Evolutionary conservation across 768 basidiomycete species (phyloP).

Genomic region (Xerocomellus intermedius): DNA sequence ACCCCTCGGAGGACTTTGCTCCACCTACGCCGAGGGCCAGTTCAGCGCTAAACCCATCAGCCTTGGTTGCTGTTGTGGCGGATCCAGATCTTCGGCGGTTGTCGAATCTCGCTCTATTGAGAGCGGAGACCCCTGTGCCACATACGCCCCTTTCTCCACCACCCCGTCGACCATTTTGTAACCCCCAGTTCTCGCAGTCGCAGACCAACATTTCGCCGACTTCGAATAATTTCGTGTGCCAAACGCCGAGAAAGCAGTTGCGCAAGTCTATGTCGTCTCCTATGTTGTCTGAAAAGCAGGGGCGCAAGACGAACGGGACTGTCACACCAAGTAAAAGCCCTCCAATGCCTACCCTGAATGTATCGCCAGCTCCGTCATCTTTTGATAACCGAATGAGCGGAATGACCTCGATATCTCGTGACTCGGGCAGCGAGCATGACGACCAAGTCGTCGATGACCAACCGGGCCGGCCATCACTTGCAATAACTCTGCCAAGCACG

Average conservation of each 20-base stretch:
- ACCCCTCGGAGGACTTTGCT: constrained; percentile 32
- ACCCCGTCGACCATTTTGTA: constrained; percentile 47
- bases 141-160: constrained; percentile 66
- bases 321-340: constrained; percentile 40
- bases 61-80: constrained; percentile 17
- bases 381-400: constrained; percentile 26
- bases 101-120: constrained; percentile 47
- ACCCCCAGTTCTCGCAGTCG: constrained; percentile 52
- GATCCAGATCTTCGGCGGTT: constrained; percentile 35
- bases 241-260: constrained; percentile 27
- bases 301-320: constrained; percentile 30
- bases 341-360: constrained; percentile 37
- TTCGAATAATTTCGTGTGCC: constrained; percentile 1
- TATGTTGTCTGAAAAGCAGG: constrained; percentile 45
- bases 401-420: constrained; percentile 26
- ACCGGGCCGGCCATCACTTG: constrained; percentile 45
- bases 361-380: constrained; percentile 30
- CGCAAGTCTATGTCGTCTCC: constrained; percentile 57
- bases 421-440: constrained; percentile 42
- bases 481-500: constrained; percentile 45
- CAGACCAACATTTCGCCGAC: constrained; percentile 48
- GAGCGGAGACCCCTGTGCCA: constrained; percentile 66
- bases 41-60: constrained; percentile 5
- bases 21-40: constrained; percentile 19
- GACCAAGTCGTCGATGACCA: constrained; percentile 31